Percentiles rank a stretch among this genome's conserved stretches.
Evolutionary conservation across 2,329 filamentous ascomycete species (phyloP).

Genomic region (Pseudogymnoascus sp.): DNA sequence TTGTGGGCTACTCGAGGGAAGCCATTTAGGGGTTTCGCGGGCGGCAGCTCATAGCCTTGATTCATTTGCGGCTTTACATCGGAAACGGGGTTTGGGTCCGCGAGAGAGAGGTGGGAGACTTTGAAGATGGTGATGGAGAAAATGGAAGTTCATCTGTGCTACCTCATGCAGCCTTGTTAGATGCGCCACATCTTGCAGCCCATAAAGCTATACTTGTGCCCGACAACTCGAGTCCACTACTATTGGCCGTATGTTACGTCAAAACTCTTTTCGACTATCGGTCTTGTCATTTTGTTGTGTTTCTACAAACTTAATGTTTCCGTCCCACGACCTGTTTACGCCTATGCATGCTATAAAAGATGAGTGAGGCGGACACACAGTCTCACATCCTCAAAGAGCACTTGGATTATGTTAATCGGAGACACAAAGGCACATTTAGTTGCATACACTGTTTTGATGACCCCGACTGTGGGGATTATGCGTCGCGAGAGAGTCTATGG

Average conservation of each 20-base stretch:
- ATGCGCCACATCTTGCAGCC: no score
- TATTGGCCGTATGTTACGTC: background rate
- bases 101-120: background rate
- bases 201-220: background rate
- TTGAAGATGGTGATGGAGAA: background rate
- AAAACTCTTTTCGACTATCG: background rate
- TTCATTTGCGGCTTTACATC: slow-evolving; percentile 2
- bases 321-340: background rate
- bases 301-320: background rate
- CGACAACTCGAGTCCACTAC: background rate
- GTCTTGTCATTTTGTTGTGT: background rate
- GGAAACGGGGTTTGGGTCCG: background rate
- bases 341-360: background rate
- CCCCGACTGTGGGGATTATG: background rate
- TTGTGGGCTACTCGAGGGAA: background rate
- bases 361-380: no score
- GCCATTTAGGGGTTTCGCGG: slow-evolving; percentile 10
- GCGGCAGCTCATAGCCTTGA: background rate
- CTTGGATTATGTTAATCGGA: no score
- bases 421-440: background rate
- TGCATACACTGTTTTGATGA: background rate
- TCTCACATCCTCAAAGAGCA: no score
- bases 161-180: background rate
- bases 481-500: background rate
- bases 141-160: background rate